Evolutionary conservation across 306 rosid genomes (phyloP), one percentile per base, ranked within the genome.

Genomic region (Bauhinia variegata): DNA sequence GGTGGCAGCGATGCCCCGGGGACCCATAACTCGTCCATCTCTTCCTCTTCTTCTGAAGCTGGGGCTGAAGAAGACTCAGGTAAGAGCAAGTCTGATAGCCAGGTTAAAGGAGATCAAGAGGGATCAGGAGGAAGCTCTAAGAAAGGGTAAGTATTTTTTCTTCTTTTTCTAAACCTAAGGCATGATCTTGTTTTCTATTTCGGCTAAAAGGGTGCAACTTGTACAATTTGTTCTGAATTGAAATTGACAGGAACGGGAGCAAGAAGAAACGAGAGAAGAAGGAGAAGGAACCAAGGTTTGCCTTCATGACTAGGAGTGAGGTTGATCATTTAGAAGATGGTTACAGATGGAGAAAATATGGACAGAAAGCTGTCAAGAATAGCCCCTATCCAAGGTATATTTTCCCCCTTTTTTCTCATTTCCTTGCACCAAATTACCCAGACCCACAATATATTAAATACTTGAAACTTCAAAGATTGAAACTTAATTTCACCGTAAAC

Each of bases 251-350:
- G 73, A 83, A 73, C 57, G 82, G 75, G 69, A 86, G 68, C 4
- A 85, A 87, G 81, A 89, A 89, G 87, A 89, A 89, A 71, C 91
- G 86, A 55, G 95, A 86, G 81, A 87, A 87, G 67, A 87, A 79
- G 68, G 70, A 85, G 54, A 89, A 68, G 73, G 91, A 85, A 51
- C 95, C 96, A 18, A 74, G 95, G 54, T 87, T 89, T 81, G 88
- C 96, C 0, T 89, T 89, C 86, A 83, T 87, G 88, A 89, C 96
- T 7, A 89, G 87, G 84, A 89, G 96, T 74, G 96, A 89, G 79
- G 95, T 89, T 63, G 96, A 89, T 80, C 96, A 89, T 39, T 85
- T 89, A 8, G 96, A 89, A 85, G 96, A 89, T 70, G 96, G 96
- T 13, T 89, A 89, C 28, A 75, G 96, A 72, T 89, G 96, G 96